Evolutionary conservation across 169 alveolate genomes (phyloP).

Genomic region (Cryptosporidium sp.): DNA sequence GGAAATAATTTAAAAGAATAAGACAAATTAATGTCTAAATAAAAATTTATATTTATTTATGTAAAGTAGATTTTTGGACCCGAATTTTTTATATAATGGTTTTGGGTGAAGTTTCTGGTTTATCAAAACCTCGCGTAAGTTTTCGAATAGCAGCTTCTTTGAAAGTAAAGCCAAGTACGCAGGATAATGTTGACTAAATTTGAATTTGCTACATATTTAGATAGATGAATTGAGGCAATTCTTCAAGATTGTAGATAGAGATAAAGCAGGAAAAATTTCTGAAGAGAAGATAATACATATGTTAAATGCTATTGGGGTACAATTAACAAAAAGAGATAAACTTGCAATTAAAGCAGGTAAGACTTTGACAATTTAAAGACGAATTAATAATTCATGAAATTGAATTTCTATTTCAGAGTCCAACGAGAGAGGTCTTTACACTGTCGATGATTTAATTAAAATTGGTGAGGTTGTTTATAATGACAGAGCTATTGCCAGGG

Average conservation of each 20-base stretch:
- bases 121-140: constrained; percentile 68
- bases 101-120: constrained; percentile 49
- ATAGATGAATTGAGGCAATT: constrained; percentile 47
- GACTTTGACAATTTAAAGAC: neutral
- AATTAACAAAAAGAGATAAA: constrained; percentile 55
- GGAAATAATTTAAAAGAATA: neutral
- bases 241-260: constrained; percentile 55
- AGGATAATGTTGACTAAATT: neutral
- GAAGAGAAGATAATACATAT: constrained; percentile 54
- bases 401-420: constrained; percentile 13
- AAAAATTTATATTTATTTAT: too few species aligned
- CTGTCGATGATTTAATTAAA: constrained; percentile 31
- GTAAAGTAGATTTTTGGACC: too few species aligned
- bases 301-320: constrained; percentile 68
- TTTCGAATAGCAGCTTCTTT: neutral
- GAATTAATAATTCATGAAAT: neutral
- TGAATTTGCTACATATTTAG: neutral
- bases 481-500: constrained; percentile 51
- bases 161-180: neutral
- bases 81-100: neutral
- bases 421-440: constrained; percentile 47
- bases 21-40: neutral
- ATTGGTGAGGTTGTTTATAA: constrained; percentile 72
- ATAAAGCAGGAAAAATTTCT: constrained; percentile 46
- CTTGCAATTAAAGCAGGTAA: constrained; percentile 74